Conservation (phyloP, 176 grass and related monocot genomes). For the barley (Hordeum vulgare) region MorexV3_pseudomolecules_assembly NC_058522.1:14972573-14973072, state of each 20-base stretch:
- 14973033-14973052: constrained; percentile 99
- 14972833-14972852: not conserved
- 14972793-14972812: not conserved
- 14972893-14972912: not conserved
- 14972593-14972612: constrained; percentile 96
- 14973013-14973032: constrained; percentile 94
- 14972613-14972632: constrained; percentile 86
- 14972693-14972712: not conserved
- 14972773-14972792: not conserved
- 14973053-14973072: constrained; percentile 63
- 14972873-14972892: not conserved
- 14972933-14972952: not conserved
- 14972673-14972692: not conserved
- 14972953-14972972: constrained; percentile 17
- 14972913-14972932: not conserved
- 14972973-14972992: constrained; percentile 97
- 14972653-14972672: constrained; percentile 76
- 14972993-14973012: constrained; percentile 94
- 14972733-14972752: not conserved
- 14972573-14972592: constrained; percentile 87
- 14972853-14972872: not conserved
- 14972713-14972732: not conserved
- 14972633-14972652: constrained; percentile 94
- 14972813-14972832: not conserved
- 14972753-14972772: not conserved